phyloP scores from a whole-genome alignment of 768 basidiomycete species.

The Naematelia aurantialba region DNA sequence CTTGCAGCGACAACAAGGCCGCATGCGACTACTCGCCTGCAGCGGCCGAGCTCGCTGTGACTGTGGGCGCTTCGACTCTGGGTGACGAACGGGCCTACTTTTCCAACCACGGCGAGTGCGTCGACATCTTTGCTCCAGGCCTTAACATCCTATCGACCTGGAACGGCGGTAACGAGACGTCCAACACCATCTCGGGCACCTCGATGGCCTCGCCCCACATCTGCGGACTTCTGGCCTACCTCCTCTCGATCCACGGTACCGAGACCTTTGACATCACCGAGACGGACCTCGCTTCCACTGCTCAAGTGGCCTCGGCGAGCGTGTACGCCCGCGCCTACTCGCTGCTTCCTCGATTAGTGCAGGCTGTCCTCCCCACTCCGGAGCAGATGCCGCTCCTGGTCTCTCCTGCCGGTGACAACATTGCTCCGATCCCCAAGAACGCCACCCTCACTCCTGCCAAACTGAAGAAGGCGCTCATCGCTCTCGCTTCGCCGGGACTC shows the following conservation, averaged over 20 bases:
- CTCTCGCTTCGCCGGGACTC: conserved; percentile 58
- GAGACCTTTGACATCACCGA: conserved; percentile 39
- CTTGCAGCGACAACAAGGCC: conserved; percentile 72
- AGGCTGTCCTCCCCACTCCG: conserved; percentile 61
- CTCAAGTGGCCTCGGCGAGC: conserved; percentile 16
- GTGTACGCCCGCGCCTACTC: conserved; percentile 52
- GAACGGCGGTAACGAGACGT: conserved; percentile 62
- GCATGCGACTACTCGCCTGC: conserved; percentile 94
- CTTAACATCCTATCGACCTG: conserved; percentile 88
- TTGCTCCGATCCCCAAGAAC: conserved; percentile 40
- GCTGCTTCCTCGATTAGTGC: conserved; percentile 60
- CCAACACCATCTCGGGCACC: conserved; percentile 60
- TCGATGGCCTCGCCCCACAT: conserved; percentile 87
- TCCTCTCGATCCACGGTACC: conserved; percentile 80
- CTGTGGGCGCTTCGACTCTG: conserved; percentile 74
- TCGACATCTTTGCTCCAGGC: conserved; percentile 88
- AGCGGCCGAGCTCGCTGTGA: conserved; percentile 78
- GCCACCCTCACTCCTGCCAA: conserved; percentile 60
- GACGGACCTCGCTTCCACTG: conserved; percentile 32
- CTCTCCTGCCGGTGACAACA: conserved; percentile 9
- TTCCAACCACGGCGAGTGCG: conserved; percentile 86
- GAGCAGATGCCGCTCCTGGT: conserved; percentile 50
- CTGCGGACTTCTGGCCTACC: conserved; percentile 79
- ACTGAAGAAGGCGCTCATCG: conserved; percentile 71
- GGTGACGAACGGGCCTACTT: conserved; percentile 56